Evolutionary conservation across 1,284 basidiomycete genomes (phyloP).

Genomic region (Malassezia slooffiae): DNA sequence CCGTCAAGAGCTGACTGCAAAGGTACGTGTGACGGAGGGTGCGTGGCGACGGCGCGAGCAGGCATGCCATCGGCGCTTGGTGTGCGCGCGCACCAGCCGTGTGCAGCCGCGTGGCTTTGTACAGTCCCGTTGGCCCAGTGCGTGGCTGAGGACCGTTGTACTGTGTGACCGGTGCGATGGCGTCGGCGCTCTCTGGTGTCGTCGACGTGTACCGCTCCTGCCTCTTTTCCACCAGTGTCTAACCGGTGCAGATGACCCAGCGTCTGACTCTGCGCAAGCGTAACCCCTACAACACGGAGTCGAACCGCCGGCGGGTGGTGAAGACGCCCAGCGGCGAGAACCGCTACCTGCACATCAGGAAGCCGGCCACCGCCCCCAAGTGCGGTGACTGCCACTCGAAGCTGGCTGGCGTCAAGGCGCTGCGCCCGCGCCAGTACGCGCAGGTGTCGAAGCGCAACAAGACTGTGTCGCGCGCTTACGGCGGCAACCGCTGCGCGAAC

Average conservation of each 20-base stretch:
- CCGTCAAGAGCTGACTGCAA: no score
- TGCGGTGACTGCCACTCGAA: constrained; percentile 53
- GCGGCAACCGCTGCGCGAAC: constrained; percentile 40
- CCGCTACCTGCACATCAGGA: constrained; percentile 81
- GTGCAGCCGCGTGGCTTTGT: no score
- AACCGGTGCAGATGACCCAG: constrained; percentile 77
- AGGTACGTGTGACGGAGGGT: no score
- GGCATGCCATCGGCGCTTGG: no score
- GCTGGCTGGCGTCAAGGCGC: constrained; percentile 40
- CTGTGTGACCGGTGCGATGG: no score
- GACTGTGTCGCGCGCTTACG: constrained; percentile 44
- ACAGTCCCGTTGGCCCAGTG: no score
- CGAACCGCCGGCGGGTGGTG: constrained; percentile 84
- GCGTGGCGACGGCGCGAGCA: no score
- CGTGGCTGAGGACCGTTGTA: no score
- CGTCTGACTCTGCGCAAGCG: constrained; percentile 98
- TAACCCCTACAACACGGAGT: constrained; percentile 96
- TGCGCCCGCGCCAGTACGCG: constrained; percentile 41
- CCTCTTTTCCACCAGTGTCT: no score
- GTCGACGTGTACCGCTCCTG: no score
- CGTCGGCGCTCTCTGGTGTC: no score
- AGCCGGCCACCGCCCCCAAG: constrained; percentile 75
- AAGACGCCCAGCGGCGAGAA: constrained; percentile 93
- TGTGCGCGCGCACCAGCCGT: no score
- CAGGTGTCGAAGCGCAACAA: constrained; percentile 42